phyloP scores from a whole-genome alignment of 2,329 filamentous ascomycete species.

The Cladosporium sp. region DNA sequence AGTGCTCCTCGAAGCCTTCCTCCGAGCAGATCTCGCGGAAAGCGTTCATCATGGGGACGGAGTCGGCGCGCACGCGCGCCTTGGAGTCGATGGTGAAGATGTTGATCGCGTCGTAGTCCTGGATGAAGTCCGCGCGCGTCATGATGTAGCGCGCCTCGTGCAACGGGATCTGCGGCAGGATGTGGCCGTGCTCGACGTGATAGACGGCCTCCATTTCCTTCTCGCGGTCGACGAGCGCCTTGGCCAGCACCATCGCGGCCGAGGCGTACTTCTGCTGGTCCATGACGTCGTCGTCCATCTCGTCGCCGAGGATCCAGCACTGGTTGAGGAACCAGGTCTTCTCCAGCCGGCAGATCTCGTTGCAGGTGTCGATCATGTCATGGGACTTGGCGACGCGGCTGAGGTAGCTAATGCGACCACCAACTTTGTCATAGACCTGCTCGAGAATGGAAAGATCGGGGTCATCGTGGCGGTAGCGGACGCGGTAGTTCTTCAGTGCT shows the following conservation, averaged over 20 bases:
- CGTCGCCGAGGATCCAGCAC: slow-evolving; percentile 67
- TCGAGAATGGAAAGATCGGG: slow-evolving; percentile 54
- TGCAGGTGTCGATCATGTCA: slow-evolving; percentile 73
- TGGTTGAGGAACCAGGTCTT: slow-evolving; percentile 76
- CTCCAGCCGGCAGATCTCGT: slow-evolving; percentile 63
- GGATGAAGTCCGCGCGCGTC: slow-evolving; percentile 92
- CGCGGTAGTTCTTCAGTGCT: slow-evolving; percentile 74
- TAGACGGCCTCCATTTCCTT: slow-evolving; percentile 57
- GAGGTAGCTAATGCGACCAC: slow-evolving; percentile 80
- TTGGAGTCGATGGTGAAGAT: slow-evolving; percentile 88
- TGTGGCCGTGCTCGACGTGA: slow-evolving; percentile 60
- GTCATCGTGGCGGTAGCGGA: slow-evolving; percentile 65
- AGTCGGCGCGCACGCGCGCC: slow-evolving; percentile 84
- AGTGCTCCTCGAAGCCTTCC: slow-evolving; percentile 71
- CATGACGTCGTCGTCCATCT: slow-evolving; percentile 96
- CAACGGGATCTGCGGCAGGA: slow-evolving; percentile 72
- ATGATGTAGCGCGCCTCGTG: slow-evolving; percentile 85
- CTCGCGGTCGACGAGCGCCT: slow-evolving; percentile 81
- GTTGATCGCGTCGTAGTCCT: slow-evolving; percentile 86
- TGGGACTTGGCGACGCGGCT: slow-evolving; percentile 80
- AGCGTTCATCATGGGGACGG: slow-evolving; percentile 91
- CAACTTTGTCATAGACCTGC: slow-evolving; percentile 77
- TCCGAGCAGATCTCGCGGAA: slow-evolving; percentile 76
- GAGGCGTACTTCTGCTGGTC: slow-evolving; percentile 95
- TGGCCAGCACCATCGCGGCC: slow-evolving; percentile 87